A percentile compares a stretch with the other conserved stretches of the same genome.
Evolutionary conservation across 2,329 filamentous ascomycete species (phyloP).

Genomic region (Arthrinium puccinioides): DNA sequence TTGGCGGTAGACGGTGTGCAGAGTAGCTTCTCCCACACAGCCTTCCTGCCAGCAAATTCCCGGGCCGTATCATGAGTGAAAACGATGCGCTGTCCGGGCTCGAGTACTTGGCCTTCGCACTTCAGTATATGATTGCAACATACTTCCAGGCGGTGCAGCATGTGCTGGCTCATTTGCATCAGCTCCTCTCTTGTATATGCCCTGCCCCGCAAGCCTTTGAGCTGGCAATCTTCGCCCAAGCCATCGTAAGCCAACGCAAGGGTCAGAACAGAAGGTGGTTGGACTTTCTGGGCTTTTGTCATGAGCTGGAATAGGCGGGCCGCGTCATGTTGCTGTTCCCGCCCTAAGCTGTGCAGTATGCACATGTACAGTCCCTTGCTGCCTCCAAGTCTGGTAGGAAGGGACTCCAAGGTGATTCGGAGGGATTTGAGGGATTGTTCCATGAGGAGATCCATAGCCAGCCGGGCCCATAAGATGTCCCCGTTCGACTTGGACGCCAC

Average conservation of each 20-base stretch:
- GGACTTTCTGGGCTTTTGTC: slow-evolving; percentile 11
- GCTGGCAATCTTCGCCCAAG: background rate
- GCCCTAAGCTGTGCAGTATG: slow-evolving; percentile 21
- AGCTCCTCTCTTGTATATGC: background rate
- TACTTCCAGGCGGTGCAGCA: background rate
- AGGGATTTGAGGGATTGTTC: slow-evolving; percentile 18
- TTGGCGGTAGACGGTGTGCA: no score
- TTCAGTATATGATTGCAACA: background rate
- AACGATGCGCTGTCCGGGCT: background rate
- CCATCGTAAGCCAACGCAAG: background rate
- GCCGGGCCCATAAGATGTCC: slow-evolving; percentile 5
- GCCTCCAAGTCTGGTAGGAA: slow-evolving; percentile 21
- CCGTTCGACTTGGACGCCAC: slow-evolving; percentile 3
- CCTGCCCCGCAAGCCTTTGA: background rate
- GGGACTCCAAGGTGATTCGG: slow-evolving; percentile 17
- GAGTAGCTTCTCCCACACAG: background rate
- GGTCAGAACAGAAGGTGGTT: background rate
- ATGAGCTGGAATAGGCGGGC: slow-evolving; percentile 21
- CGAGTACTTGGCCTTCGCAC: background rate
- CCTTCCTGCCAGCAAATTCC: background rate
- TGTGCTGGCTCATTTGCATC: background rate
- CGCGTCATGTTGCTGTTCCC: slow-evolving; percentile 16
- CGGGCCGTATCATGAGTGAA: background rate
- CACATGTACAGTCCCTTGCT: slow-evolving; percentile 24
- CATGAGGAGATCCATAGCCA: slow-evolving; percentile 4